phyloP scores from a whole-genome alignment of 192 early-diverging fungal species.

The Coemansia sp. region DNA sequence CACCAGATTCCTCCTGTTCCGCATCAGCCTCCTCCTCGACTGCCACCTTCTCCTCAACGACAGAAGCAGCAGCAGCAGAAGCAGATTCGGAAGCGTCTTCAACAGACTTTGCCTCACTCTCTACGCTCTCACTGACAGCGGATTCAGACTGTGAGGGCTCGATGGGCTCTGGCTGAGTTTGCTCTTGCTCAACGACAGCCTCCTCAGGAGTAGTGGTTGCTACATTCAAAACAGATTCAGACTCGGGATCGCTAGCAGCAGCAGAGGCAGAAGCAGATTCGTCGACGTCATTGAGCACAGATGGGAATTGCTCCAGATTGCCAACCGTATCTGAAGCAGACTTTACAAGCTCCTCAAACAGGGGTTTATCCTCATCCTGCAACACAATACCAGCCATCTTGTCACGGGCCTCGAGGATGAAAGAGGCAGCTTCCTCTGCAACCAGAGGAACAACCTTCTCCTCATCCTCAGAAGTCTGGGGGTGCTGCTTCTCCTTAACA shows the following conservation, averaged over 20 bases:
- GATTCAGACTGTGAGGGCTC: no score
- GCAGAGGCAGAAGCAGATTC: not conserved
- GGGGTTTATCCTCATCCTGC: conserved; percentile 17
- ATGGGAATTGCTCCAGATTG: conserved; percentile 41
- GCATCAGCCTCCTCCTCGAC: not conserved
- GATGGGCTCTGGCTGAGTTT: not conserved
- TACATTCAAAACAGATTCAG: no score
- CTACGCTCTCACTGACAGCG: no score
- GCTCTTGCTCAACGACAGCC: no score
- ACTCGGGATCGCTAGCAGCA: not conserved
- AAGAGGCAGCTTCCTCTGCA: conserved; percentile 41
- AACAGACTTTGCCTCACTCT: no score
- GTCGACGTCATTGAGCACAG: conserved; percentile 21
- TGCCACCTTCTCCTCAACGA: not conserved
- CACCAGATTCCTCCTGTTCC: not conserved
- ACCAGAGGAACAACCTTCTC: not conserved
- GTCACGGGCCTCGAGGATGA: conserved; percentile 36
- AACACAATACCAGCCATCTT: conserved; percentile 35
- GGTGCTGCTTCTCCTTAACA: not conserved
- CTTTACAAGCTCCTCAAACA: conserved; percentile 33
- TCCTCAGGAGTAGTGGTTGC: not conserved
- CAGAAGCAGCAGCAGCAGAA: no score
- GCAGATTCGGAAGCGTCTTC: no score
- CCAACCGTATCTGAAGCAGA: conserved; percentile 20
- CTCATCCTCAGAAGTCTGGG: not conserved